Conservation (phyloP, 2,329 filamentous ascomycete genomes). For the Phaeosphaeriaceae sp. region DNA sequence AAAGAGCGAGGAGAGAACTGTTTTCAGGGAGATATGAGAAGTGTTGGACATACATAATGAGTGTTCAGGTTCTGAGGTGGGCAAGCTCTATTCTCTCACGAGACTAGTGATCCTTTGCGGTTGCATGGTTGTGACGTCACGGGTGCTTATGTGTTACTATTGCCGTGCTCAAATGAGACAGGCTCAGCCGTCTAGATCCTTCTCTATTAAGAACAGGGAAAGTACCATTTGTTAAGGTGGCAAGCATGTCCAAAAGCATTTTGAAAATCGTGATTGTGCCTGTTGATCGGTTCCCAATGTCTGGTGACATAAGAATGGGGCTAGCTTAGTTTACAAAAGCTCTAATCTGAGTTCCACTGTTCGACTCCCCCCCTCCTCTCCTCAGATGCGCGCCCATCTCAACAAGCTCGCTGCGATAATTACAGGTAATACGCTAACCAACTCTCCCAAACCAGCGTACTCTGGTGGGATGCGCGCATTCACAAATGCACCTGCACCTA, state of each 20-base stretch:
- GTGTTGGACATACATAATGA: neutral
- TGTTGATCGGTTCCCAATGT: neutral
- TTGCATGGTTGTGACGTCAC: conserved; percentile 17
- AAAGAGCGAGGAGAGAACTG: neutral
- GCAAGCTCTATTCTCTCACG: neutral
- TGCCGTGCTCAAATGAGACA: conserved; percentile 12
- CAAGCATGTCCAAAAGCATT: neutral
- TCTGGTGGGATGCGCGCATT: conserved; percentile 65
- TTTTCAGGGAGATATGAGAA: neutral
- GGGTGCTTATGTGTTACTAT: neutral
- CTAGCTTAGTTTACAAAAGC: too few species aligned
- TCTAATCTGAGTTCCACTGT: too few species aligned
- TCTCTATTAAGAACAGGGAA: too few species aligned
- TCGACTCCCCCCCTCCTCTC: neutral
- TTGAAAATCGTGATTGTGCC: neutral
- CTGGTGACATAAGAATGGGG: too few species aligned
- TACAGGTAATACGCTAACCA: conserved; percentile 76
- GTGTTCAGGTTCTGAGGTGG: neutral
- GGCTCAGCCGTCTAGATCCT: neutral
- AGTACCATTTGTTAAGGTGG: too few species aligned
- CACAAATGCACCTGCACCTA: conserved; percentile 65
- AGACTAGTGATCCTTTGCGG: conserved; percentile 6
- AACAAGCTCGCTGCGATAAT: conserved; percentile 62
- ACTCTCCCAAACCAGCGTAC: conserved; percentile 73
- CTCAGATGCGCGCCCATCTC: conserved; percentile 40